These are phyloP conservation scores for Linnemannia exigua DNA, from an alignment of 192 early-diverging fungal genomes.

Conservation along the genomic window DNA sequence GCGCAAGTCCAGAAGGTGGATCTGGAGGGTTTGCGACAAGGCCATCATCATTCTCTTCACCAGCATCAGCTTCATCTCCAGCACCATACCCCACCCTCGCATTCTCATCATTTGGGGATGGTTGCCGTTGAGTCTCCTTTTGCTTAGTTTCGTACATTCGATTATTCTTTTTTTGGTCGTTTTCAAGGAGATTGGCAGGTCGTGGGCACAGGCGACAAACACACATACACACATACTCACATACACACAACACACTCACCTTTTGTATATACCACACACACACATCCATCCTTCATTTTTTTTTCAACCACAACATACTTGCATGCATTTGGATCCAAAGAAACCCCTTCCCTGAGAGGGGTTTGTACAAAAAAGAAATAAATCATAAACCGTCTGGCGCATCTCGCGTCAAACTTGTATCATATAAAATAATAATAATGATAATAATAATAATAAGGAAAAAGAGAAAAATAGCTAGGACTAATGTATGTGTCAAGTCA, in stretches of 20 bases:
- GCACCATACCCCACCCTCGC: too few species aligned
- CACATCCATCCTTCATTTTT: background rate
- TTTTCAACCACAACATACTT: background rate
- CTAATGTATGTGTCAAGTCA: background rate
- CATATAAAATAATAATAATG: background rate
- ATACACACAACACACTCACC: background rate
- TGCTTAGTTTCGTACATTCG: conserved; percentile 18
- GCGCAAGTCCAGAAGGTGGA: conserved; percentile 45
- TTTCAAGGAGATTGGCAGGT: too few species aligned
- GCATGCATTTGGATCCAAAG: background rate
- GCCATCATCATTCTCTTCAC: conserved; percentile 17
- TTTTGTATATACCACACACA: conserved; percentile 1
- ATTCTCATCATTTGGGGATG: conserved; percentile 31
- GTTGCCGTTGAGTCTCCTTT: conserved; percentile 34
- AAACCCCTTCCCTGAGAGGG: background rate
- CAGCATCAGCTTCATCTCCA: too few species aligned
- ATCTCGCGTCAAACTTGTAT: background rate
- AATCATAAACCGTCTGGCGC: background rate
- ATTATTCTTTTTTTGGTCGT: background rate
- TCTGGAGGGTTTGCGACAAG: conserved; percentile 47
- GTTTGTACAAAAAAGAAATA: conserved; percentile 1
- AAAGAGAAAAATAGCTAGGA: background rate
- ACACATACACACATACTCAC: background rate
- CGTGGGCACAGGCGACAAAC: background rate
- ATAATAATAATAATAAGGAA: background rate